Evolutionary conservation across 139 green algal genomes (phyloP).

Genomic region (Micractinium conductrix): DNA sequence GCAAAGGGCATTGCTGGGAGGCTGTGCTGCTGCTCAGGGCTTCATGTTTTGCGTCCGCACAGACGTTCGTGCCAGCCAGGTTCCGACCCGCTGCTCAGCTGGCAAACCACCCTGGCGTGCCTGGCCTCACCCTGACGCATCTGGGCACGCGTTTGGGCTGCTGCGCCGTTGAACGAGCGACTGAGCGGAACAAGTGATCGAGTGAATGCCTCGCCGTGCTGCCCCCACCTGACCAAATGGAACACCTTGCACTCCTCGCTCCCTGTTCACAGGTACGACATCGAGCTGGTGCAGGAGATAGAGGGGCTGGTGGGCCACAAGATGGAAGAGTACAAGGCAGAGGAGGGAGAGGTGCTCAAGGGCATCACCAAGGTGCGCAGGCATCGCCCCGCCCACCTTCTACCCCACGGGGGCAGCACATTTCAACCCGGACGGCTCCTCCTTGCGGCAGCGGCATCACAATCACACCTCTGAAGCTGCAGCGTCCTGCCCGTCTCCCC

Average conservation of each 20-base stretch:
- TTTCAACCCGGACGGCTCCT: no score
- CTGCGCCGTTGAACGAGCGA: not conserved
- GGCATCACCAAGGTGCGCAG: conserved; percentile 71
- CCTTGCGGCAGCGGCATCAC: no score
- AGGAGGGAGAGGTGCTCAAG: conserved; percentile 83
- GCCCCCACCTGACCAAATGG: no score
- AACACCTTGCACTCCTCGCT: conserved; percentile 26
- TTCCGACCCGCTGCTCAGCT: no score
- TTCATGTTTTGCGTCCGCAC: not conserved
- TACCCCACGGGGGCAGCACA: no score
- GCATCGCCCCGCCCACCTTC: no score
- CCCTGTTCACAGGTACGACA: conserved; percentile 83
- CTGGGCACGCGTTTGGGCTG: not conserved
- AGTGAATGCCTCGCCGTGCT: no score
- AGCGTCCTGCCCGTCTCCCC: no score
- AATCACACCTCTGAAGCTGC: no score
- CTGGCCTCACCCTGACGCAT: not conserved
- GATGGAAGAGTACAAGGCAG: conserved; percentile 63
- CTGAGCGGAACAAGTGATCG: no score
- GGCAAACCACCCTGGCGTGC: not conserved
- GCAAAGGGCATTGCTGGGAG: no score
- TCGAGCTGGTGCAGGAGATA: conserved; percentile 74
- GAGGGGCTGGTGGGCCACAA: conserved; percentile 64
- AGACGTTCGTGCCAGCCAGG: not conserved
- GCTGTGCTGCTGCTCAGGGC: not conserved